Evolutionary conservation across 225 moss, liverwort and hornwort genomes (phyloP).

Genomic region (Pseudisothecium myosuroides): DNA sequence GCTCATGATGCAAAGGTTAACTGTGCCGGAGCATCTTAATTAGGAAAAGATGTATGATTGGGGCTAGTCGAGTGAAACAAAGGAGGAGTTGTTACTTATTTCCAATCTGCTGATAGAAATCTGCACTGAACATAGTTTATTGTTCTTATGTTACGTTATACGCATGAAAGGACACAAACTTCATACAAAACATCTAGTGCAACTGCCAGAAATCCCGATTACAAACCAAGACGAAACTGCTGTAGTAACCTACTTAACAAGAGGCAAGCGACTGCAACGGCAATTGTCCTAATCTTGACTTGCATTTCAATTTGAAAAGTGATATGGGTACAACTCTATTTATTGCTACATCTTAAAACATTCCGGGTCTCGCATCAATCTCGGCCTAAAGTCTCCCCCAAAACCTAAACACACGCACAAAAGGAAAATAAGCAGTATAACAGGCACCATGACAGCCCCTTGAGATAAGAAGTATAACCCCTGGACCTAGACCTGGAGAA

Average conservation of each 20-base stretch:
- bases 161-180: not conserved
- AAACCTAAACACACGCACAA: not conserved
- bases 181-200: not conserved
- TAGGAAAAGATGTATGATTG: not conserved
- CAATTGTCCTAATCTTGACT: too few relatives aligned
- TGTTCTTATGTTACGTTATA: not conserved
- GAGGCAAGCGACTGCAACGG: not conserved
- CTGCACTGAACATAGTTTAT: not conserved
- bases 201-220: not conserved
- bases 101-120: not conserved
- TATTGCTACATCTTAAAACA: not conserved
- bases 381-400: not conserved
- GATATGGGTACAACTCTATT: not conserved
- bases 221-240: not conserved
- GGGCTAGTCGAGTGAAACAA: not conserved
- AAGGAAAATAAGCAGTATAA: too few relatives aligned
- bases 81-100: not conserved
- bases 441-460: not conserved
- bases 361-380: not conserved
- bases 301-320: not conserved
- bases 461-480: not conserved
- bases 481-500: not conserved
- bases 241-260: not conserved
- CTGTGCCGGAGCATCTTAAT: not conserved
- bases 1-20: not conserved